Conservation (phyloP, 441 rosid species). For the Brassica balearica region DNA sequence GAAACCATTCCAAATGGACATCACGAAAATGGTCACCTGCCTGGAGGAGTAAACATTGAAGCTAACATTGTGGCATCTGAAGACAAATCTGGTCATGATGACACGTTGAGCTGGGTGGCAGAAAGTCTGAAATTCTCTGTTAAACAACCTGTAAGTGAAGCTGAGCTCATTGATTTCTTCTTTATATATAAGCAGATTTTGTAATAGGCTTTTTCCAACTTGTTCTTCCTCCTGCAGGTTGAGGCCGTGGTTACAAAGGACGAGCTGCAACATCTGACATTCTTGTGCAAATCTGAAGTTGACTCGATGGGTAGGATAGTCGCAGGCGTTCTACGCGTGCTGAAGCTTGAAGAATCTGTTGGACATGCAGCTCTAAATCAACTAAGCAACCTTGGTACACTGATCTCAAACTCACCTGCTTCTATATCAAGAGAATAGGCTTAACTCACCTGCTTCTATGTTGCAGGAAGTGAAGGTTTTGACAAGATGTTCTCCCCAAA, state of each 20-base stretch:
- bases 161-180: slow-evolving; percentile 24
- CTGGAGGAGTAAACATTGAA: slow-evolving; percentile 83
- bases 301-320: slow-evolving; percentile 93
- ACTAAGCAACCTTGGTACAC: slow-evolving; percentile 91
- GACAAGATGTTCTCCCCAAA: slow-evolving; percentile 88
- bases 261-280: slow-evolving; percentile 83
- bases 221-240: slow-evolving; percentile 55
- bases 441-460: slow-evolving; percentile 11
- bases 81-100: slow-evolving; percentile 59
- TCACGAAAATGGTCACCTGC: slow-evolving; percentile 54
- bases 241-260: slow-evolving; percentile 90
- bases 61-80: slow-evolving; percentile 65
- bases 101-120: slow-evolving; percentile 67
- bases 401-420: slow-evolving; percentile 4
- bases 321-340: slow-evolving; percentile 83
- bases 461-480: slow-evolving; percentile 83
- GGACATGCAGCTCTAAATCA: slow-evolving; percentile 85
- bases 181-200: background rate
- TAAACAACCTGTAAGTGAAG: slow-evolving; percentile 77
- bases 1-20: slow-evolving; percentile 60
- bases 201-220: background rate
- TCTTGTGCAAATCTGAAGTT: slow-evolving; percentile 86
- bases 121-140: slow-evolving; percentile 89
- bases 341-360: slow-evolving; percentile 81
- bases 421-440: background rate